Evolutionary conservation across 2,329 filamentous ascomycete genomes (phyloP).

Genomic region (Exophiala dermatitidis): DNA sequence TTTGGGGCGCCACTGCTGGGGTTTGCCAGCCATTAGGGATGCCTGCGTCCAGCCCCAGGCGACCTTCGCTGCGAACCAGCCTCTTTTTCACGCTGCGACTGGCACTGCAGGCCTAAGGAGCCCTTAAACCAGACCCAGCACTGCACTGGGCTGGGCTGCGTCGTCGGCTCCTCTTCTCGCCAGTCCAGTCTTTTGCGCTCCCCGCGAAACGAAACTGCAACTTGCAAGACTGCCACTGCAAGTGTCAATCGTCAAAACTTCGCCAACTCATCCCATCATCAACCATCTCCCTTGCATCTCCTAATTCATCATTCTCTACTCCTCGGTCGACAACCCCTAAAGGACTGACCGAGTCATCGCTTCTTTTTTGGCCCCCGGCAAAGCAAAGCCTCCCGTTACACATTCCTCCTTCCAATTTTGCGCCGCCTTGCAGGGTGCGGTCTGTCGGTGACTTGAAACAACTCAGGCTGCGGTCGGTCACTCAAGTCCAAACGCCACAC

Average conservation of each 20-base stretch:
- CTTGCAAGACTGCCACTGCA: neutral
- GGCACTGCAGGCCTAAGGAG: no score
- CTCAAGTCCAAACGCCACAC: neutral
- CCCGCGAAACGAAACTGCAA: neutral
- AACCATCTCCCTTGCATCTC: neutral
- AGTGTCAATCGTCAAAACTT: neutral
- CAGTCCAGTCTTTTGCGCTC: neutral
- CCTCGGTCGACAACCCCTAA: neutral
- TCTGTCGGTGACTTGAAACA: conserved; percentile 3
- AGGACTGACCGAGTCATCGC: neutral
- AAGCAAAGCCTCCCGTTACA: neutral
- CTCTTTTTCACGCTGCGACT: no score
- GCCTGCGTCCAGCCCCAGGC: no score
- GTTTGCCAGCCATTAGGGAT: no score
- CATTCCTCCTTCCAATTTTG: neutral
- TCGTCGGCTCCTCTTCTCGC: neutral
- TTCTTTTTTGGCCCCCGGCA: neutral
- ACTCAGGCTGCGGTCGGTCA: neutral
- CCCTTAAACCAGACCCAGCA: no score
- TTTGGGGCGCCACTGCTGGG: no score
- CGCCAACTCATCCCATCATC: neutral
- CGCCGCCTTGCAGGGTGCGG: neutral
- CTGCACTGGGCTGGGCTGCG: neutral
- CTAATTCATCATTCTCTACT: neutral
- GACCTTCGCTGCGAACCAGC: no score